Evolutionary conservation across 257 asterid species (phyloP), one percentile per base, ranked within the genome.

Genomic region (Echites panduratus): DNA sequence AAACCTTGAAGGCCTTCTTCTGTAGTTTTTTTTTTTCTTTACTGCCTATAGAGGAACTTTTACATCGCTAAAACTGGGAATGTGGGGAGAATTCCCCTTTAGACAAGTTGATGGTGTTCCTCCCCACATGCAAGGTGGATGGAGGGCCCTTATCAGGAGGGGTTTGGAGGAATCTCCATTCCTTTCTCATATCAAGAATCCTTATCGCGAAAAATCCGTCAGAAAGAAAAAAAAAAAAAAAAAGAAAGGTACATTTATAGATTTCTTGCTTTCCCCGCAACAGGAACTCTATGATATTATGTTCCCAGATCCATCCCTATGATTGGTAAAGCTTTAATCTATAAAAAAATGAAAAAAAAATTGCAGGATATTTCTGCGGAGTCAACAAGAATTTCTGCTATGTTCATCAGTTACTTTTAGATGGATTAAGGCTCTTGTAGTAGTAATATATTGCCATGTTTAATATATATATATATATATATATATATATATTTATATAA

Each of bases 31-130:
- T 5, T 22, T 54, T 74, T 54, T 26, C 48, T 57, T 74, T 50
- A 58, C 59, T 48, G 26, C 56, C 44, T 32, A 2, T 22, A 14
- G 57, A 40, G 57, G 47, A 74, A 40, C 40, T 67, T 19, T 58
- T 35, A 67, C 62, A 49, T 65, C 52, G 62, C 70, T 66, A 62
- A 32, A 50, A 27, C 40, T 17, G 22, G 49, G 27, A 38, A 41
- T 17, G 69, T 64, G 49, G 48, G 32, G 47, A 35, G 38, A 45
- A 77, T 58, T 69, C 57, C 68, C 69, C 49, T 76, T 76, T 19
- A 44, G 61, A 50, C 83, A 78, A 81, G 43, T 79, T 61, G 85
- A 80, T 50, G n/a, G 61, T 73, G 77, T 79, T 79, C 74, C 77
- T 61, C 66, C 69, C 78, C 82, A 78, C 68, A 66, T 71, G 72